Evolutionary conservation across 345 rosid species (phyloP).

Genomic region (Rhodamnia rubescens): DNA sequence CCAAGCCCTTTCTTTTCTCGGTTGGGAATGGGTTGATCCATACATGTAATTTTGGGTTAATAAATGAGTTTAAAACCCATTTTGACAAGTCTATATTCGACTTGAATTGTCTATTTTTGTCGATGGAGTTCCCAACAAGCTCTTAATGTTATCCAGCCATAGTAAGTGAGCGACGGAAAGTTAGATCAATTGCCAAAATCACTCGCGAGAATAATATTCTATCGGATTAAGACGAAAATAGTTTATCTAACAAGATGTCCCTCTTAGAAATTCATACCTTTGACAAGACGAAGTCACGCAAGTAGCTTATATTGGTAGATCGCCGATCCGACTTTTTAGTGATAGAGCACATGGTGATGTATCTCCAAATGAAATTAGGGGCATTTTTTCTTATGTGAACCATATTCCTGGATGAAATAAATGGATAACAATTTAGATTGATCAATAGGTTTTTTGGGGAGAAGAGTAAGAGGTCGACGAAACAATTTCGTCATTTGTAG

Average conservation of each 20-base stretch:
- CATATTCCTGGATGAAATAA: not conserved
- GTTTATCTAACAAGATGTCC: not conserved
- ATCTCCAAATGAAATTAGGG: not conserved
- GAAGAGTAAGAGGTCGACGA: not conserved
- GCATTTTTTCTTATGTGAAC: not conserved
- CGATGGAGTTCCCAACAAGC: not conserved
- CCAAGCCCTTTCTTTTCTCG: no score
- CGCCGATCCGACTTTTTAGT: not conserved
- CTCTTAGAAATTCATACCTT: not conserved
- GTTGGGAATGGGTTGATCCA: not conserved
- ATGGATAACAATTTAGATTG: not conserved
- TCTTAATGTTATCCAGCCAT: fast-evolving
- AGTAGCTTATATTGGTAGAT: not conserved
- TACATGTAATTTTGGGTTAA: fast-evolving
- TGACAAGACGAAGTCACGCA: not conserved
- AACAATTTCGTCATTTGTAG: not conserved
- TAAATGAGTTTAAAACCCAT: not conserved
- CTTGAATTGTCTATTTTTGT: no score
- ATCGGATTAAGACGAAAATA: not conserved
- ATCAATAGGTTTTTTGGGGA: no score
- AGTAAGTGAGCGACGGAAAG: not conserved
- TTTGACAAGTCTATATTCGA: no score
- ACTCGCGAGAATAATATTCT: fast-evolving
- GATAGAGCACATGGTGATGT: not conserved
- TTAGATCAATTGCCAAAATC: not conserved